Evolutionary conservation across 352 stramenopile species (phyloP).

Genomic region (Blastocystis sp.): DNA sequence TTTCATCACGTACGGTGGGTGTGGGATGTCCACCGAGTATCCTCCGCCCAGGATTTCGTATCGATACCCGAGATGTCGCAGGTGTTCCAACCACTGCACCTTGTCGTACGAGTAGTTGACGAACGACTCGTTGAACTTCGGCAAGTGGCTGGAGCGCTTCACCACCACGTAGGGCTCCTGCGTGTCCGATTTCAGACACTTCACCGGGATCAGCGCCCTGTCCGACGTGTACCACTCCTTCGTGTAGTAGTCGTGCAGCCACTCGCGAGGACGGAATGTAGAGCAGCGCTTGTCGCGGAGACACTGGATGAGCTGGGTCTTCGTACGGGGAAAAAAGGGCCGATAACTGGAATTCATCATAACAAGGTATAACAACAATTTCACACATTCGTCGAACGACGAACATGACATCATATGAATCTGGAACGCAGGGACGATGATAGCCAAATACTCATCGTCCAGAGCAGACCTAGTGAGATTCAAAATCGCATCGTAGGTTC

Average conservation of each 20-base stretch:
- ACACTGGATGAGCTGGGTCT: not conserved
- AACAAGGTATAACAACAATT: not conserved
- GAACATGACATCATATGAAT: not conserved
- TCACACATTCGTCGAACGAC: not conserved
- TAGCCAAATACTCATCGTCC: not conserved
- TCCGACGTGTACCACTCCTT: not conserved
- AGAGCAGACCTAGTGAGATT: not conserved
- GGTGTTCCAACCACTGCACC: slow-evolving; percentile 44
- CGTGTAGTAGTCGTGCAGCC: slow-evolving; percentile 53
- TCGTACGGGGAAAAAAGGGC: not conserved
- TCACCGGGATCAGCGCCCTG: not conserved
- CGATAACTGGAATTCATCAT: not conserved
- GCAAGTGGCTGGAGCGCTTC: not conserved
- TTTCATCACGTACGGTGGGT: not conserved
- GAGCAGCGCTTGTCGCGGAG: not conserved
- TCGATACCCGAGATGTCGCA: slow-evolving; percentile 32
- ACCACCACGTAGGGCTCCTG: slow-evolving; percentile 55
- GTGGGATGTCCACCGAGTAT: slow-evolving; percentile 50
- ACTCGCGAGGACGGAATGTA: slow-evolving; percentile 29
- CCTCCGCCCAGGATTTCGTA: slow-evolving; percentile 7
- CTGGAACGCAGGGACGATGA: slow-evolving; percentile 37
- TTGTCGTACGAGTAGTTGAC: slow-evolving; percentile 49
- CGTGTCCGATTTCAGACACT: slow-evolving; percentile 7
- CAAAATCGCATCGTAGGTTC: not conserved
- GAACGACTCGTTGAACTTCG: slow-evolving; percentile 51